Evolutionary conservation across 2,329 filamentous ascomycete species (phyloP), one percentile per base, ranked within the genome.

Genomic region (Fusarium sp.): DNA sequence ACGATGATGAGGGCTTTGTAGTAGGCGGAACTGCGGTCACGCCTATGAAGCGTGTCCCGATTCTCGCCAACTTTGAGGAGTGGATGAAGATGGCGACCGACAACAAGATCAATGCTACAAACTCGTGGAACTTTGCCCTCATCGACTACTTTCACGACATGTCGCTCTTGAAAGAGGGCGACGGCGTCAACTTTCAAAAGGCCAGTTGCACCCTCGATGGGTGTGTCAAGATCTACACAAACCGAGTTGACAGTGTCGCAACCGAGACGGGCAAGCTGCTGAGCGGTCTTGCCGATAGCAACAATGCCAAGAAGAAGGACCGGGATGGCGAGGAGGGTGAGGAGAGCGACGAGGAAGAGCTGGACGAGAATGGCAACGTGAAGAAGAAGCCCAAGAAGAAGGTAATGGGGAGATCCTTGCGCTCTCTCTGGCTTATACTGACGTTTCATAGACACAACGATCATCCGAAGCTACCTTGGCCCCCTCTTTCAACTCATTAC

Each of bases 51-150:
- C 93, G 95, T 70, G 94, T 98, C 31, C 97, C 97, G 1, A 93
- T 99, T 78, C 87, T 99, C 64, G 97, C 97, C 80, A 99, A 99
- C 84, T 99, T 98, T 79, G 97, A 99, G 83, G 97, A 99, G 82
- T 98, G 96, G 97, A 98, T 99, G 95, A 99, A 98, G 88, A 97
- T 99, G 95, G 97, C 97, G 3, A 98, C 97, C 18, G 97, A 99
- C 86, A 99, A 99, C 86, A 97, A 97, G 84, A 99, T 99, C 88
- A 99, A 98, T 82, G 96, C 97, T 58, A 91, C 93, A 69, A 99
- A 99, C 83, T 98, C 95, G 33, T 99, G 97, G 97, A 98, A 98
- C 83, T 98, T 99, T 85, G 97, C 97, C n/a, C 90, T 99, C 20
- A 99, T 99, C 81, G 97, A 99, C 83, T 99, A 99, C 84, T 99